phyloP scores from a whole-genome alignment of 306 rosid genomes.

The Adenanthera pavonina region DNA sequence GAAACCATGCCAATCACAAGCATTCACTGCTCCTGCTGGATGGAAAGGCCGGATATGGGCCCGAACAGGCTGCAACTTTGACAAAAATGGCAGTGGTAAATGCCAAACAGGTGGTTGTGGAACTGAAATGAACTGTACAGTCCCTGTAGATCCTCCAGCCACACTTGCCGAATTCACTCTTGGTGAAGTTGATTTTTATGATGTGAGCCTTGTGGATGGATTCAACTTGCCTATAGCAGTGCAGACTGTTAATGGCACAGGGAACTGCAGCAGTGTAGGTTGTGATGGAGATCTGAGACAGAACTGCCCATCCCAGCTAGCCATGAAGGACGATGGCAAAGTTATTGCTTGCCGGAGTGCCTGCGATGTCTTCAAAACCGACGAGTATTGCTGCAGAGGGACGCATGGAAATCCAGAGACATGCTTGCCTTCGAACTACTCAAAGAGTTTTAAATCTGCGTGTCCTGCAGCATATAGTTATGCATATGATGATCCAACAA shows the following conservation, averaged over 20 bases:
- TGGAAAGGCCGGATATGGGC: constrained; percentile 75
- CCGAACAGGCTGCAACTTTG: constrained; percentile 66
- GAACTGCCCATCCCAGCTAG: constrained; percentile 55
- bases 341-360: constrained; percentile 65
- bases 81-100: constrained; percentile 54
- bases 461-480: constrained; percentile 66
- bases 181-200: constrained; percentile 56
- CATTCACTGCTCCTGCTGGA: constrained; percentile 47
- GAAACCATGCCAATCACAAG: constrained; percentile 52
- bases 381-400: constrained; percentile 71
- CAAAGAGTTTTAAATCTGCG: constrained; percentile 58
- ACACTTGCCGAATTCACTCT: constrained; percentile 64
- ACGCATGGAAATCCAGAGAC: constrained; percentile 47
- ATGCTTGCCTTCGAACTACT: constrained; percentile 61
- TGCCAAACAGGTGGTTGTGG: constrained; percentile 73
- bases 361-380: constrained; percentile 54
- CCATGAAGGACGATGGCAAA: constrained; percentile 42
- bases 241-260: constrained; percentile 56
- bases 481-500: constrained; percentile 61
- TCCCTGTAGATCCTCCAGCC: constrained; percentile 57
- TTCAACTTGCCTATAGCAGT: constrained; percentile 67
- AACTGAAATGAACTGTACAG: constrained; percentile 50
- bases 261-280: constrained; percentile 62
- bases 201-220: constrained; percentile 72
- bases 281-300: constrained; percentile 68